A percentile compares a stretch with the other conserved stretches of the same genome.
Evolutionary conservation across 805 yeast genomes (phyloP).

Genomic region (Metschnikowia vanudenii): DNA sequence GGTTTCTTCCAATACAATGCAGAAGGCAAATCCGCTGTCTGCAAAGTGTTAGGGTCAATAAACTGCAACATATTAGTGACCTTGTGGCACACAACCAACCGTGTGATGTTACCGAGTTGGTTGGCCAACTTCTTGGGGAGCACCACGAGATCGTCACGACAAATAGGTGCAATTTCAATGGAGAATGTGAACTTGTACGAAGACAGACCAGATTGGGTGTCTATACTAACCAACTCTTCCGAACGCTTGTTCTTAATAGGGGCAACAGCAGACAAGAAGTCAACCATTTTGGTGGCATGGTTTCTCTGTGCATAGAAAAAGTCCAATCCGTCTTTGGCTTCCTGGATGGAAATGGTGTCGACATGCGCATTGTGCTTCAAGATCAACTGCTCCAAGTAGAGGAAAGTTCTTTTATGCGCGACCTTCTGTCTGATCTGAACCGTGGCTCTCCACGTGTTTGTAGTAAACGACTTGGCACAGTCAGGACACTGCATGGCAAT

Average conservation of each 20-base stretch:
- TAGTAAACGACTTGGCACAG: slow-evolving; percentile 95
- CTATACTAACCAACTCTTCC: slow-evolving; percentile 87
- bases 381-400: slow-evolving; percentile 92
- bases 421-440: slow-evolving; percentile 98
- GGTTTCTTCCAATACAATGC: slow-evolving; percentile 78
- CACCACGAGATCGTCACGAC: slow-evolving; percentile 94
- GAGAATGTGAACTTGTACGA: slow-evolving; percentile 89
- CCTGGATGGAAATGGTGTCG: slow-evolving; percentile 91
- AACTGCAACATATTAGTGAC: slow-evolving; percentile 82
- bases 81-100: slow-evolving; percentile 81
- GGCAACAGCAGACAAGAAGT: slow-evolving; percentile 78
- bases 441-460: slow-evolving; percentile 97
- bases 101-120: slow-evolving; percentile 76
- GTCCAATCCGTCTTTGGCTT: slow-evolving; percentile 90
- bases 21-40: slow-evolving; percentile 71
- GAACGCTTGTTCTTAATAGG: slow-evolving; percentile 83
- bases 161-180: slow-evolving; percentile 91
- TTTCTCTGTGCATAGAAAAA: slow-evolving; percentile 85
- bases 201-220: slow-evolving; percentile 86
- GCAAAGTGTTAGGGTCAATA: slow-evolving; percentile 78
- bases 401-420: slow-evolving; percentile 92
- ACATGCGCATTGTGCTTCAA: slow-evolving; percentile 89
- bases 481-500: slow-evolving; percentile 97
- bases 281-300: slow-evolving; percentile 93
- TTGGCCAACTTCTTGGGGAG: slow-evolving; percentile 85